Percentiles rank a stretch among this genome's conserved stretches.
Conservation (phyloP, 83 land plant genomes). For the Larix sibirica region DNA sequence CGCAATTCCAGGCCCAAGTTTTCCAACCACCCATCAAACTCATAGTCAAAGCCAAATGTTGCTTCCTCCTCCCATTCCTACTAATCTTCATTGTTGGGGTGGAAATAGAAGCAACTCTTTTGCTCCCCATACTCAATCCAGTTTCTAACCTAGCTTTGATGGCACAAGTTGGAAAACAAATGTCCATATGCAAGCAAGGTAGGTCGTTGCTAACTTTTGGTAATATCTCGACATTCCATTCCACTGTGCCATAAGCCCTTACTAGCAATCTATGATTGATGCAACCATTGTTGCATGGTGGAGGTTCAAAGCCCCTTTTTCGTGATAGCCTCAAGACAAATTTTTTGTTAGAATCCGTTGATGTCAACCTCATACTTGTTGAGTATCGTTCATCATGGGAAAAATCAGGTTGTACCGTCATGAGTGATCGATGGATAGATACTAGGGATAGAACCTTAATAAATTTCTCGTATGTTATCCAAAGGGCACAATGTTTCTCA, state of each 20-base stretch:
- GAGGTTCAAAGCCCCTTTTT: not conserved
- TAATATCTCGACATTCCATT: not conserved
- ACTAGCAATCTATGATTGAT: not conserved
- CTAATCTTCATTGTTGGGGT: not conserved
- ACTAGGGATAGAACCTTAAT: not conserved
- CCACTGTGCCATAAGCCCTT: not conserved
- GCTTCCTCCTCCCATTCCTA: not conserved
- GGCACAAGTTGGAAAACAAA: not conserved
- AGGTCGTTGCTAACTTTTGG: not conserved
- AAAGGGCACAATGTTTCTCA: no score
- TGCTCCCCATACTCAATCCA: not conserved
- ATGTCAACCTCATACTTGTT: not conserved
- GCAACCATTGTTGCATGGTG: not conserved
- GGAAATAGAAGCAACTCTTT: not conserved
- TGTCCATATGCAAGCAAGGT: not conserved
- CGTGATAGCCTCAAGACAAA: no score
- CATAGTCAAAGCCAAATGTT: not conserved
- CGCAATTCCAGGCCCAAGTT: no score
- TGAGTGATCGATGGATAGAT: not conserved
- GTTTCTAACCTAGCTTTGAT: not conserved
- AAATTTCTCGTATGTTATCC: no score
- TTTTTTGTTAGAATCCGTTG: not conserved
- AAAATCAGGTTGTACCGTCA: not conserved
- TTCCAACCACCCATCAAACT: no score
- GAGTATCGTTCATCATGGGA: not conserved